phyloP scores from a whole-genome alignment of 139 green algal genomes.

The Tetraselmis striata region DNA sequence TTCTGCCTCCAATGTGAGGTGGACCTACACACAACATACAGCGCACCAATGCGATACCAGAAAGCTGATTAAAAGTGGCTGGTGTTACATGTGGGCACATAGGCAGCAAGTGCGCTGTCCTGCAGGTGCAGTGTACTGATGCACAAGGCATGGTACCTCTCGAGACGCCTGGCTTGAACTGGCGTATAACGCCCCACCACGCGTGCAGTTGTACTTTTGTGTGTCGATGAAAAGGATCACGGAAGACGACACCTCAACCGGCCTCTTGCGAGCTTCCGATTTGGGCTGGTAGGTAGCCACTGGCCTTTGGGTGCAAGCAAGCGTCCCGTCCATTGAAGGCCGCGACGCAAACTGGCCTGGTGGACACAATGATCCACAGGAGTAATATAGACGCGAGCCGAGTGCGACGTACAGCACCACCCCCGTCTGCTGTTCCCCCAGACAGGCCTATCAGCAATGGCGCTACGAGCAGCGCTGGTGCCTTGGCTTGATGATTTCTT shows the following conservation, averaged over 20 bases:
- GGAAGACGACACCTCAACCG: background rate
- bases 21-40: background rate
- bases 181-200: conserved; percentile 36
- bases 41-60: background rate
- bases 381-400: too few species aligned
- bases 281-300: background rate
- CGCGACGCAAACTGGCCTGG: too few species aligned
- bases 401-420: too few species aligned
- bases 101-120: background rate
- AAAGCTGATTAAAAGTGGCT: background rate
- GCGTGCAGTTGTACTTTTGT: conserved; percentile 61
- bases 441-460: too few species aligned
- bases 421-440: too few species aligned
- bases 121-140: background rate
- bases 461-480: too few species aligned
- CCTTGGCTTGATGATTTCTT: too few species aligned
- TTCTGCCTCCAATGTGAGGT: too few species aligned
- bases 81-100: background rate
- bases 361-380: too few species aligned
- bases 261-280: background rate
- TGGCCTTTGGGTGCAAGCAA: too few species aligned
- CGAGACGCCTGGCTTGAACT: background rate
- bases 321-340: too few species aligned
- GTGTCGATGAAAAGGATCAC: conserved; percentile 44
- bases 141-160: background rate